Base-by-base conservation (phyloP, 2,329 filamentous ascomycete genomes). In the Dothiorella sarmentorum region DNA sequence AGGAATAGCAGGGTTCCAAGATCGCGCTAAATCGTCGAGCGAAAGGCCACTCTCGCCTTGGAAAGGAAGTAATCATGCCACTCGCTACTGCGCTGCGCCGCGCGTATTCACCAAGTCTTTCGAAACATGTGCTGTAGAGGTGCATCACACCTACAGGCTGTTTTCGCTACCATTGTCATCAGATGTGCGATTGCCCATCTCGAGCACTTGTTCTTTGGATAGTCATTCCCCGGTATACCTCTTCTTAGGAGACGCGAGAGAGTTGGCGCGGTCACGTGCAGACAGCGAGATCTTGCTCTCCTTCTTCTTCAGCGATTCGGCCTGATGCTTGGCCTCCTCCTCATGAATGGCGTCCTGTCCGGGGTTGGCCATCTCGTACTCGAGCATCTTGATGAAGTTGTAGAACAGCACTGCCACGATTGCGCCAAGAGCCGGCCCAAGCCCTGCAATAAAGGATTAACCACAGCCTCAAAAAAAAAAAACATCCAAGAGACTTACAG, bases 341-440 rank as follows among this genome's bases (percentile, higher is more conserved):
- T 70, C 72, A 26, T 77, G 76, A 64, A 78, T 75, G 63, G 74
- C 73, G 60, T 80, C 78, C 59, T 76, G 75, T 43, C 73, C 75
- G 1, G 77, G 78, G 61, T 79, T 80, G 44, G 77, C 77, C 26
- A 77, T 79, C 67, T 80, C 77, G 63, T 80, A 80, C 63, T 80
- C 77, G 26, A 80, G 71, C 18, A 71, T 58, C 65, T 80, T 80
- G 67, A 81, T 72, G 61, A 80, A 67, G 27, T 73, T 72, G 66
- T 80, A 80, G 66, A 80, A 79, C 20, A 73, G 62, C 2, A 77
- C 77, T 11, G 78, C 77, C 3, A 80, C 57, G 17, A 78, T 57
- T 3, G 77, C 66, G 17, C 78, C 78, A 3, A 80, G 69, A 9
- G 72, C 61, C 4, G 78, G 78, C 1, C 78, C 78, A 45, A 80